Conservation (phyloP, 164 flowering plant genomes). For the Stephania cephalantha region DNA sequence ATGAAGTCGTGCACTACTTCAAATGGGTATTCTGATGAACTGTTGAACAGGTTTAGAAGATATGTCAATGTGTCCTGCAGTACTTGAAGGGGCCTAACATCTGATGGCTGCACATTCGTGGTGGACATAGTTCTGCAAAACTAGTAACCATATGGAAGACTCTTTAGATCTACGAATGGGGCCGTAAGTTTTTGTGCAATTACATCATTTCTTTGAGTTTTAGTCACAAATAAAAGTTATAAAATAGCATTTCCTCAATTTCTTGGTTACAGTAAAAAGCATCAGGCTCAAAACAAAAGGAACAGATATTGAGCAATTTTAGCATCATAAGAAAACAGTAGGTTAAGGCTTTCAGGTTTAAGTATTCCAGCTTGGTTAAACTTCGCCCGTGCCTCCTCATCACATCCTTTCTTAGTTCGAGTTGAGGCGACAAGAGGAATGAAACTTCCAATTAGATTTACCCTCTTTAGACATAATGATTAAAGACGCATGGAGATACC, state of each 20-base stretch:
- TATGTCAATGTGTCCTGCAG: constrained; percentile 60
- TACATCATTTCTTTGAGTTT: not conserved
- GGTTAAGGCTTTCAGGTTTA: not conserved
- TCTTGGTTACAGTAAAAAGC: not conserved
- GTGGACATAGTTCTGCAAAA: constrained; percentile 82
- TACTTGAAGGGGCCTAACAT: constrained; percentile 72
- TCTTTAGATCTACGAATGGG: not conserved
- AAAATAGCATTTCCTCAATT: not conserved
- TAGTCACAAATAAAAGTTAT: not conserved
- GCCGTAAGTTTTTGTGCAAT: not conserved
- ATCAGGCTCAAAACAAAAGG: not conserved
- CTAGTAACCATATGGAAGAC: constrained; percentile 31
- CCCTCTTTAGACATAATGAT: too few species aligned
- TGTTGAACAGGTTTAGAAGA: constrained; percentile 41
- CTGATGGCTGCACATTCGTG: constrained; percentile 42
- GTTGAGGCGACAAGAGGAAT: too few species aligned
- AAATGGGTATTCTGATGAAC: constrained; percentile 53
- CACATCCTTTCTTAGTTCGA: too few species aligned
- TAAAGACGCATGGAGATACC: too few species aligned
- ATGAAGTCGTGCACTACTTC: constrained; percentile 79
- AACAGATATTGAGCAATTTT: not conserved
- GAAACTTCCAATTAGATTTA: too few species aligned
- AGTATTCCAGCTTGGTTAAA: too few species aligned
- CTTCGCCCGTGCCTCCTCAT: too few species aligned
- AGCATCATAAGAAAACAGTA: not conserved